Evolutionary conservation across 805 yeast species (phyloP), one percentile per base, ranked within the genome.

Genomic region (Saccharomycopsis sp.): DNA sequence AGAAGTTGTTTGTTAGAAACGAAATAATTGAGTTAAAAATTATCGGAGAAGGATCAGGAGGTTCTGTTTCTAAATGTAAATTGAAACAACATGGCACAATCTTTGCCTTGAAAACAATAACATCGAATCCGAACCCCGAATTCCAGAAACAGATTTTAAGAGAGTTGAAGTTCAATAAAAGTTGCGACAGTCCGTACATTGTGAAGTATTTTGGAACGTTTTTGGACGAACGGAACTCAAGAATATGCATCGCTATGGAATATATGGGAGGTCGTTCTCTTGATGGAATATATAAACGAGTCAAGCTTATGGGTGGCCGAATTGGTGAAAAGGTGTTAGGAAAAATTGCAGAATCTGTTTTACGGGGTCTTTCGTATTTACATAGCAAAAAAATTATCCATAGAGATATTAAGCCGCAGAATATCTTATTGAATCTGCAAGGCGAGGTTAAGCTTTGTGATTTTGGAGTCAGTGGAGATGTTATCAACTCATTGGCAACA

Each of bases 381-480:
- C 97, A 94, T 70, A 89, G 85, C 67, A 86, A 89, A 61, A 83
- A 85, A 63, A 90, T 94, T 63, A 91, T 94, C 63, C 99, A 94
- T 71, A 78, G 99, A 63, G 99, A 94, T 71, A 92, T 94, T 64
- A 94, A 94, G 69, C 99, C 99, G 1, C 96, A 92, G 63, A 94
- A 94, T 68, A 92, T 94, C 58, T 72, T 94, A 58, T 72, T 94
- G 24, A 92, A 89, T 68, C 69, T 73, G 2, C 65, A 75, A 19
- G 99, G 99, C 2, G 85, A 87, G 67, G 92, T 93, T 55, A 94
- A 94, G 70, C 75, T 94, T 56, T 93, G 98, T 73, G 99, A 94
- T 73, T 94, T 94, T 74, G 99, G 99, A 20, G 99, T 94, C 25
- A 86, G 96, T 68, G 99, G 99, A 9, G 97, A 90, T 68, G 97